Conservation (phyloP, 139 green algal species). For the Haematococcus lacustris region DNA sequence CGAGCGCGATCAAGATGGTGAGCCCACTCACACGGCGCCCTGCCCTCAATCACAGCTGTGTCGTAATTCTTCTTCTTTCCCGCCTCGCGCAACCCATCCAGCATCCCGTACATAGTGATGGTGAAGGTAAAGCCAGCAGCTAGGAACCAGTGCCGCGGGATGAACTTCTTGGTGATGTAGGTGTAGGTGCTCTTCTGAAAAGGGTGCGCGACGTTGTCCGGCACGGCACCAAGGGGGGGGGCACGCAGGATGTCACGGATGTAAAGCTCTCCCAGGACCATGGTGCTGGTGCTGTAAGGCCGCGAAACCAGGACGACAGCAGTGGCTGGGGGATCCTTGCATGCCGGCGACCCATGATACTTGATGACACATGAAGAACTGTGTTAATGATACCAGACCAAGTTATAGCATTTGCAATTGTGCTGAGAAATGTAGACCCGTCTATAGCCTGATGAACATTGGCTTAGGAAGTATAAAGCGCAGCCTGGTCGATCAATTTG, state of each 20-base stretch:
- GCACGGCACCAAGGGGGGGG: conserved; percentile 28
- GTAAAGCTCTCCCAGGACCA: conserved; percentile 10
- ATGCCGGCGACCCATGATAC: too few relatives aligned
- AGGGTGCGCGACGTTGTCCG: conserved; percentile 37
- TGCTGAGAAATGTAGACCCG: too few relatives aligned
- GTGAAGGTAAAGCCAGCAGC: conserved; percentile 36
- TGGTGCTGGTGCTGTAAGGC: too few relatives aligned
- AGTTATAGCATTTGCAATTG: too few relatives aligned
- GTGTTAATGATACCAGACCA: too few relatives aligned
- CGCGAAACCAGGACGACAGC: too few relatives aligned
- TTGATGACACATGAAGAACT: too few relatives aligned
- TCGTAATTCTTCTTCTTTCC: conserved; percentile 48
- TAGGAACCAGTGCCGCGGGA: conserved; percentile 41
- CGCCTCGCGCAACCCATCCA: conserved; percentile 27
- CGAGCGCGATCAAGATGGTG: too few relatives aligned
- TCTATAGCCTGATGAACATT: too few relatives aligned
- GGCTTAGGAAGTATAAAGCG: too few relatives aligned
- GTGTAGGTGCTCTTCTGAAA: conserved; percentile 46
- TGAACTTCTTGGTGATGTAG: conserved; percentile 42
- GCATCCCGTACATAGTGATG: conserved; percentile 30
- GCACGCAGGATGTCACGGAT: conserved; percentile 42
- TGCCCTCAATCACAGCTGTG: not conserved
- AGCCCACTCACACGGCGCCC: conserved; percentile 1
- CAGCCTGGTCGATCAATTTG: too few relatives aligned
- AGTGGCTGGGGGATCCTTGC: too few relatives aligned